Evolutionary conservation across 2,329 filamentous ascomycete species (phyloP).

Genomic region (Bipolaris sorokiniana): DNA sequence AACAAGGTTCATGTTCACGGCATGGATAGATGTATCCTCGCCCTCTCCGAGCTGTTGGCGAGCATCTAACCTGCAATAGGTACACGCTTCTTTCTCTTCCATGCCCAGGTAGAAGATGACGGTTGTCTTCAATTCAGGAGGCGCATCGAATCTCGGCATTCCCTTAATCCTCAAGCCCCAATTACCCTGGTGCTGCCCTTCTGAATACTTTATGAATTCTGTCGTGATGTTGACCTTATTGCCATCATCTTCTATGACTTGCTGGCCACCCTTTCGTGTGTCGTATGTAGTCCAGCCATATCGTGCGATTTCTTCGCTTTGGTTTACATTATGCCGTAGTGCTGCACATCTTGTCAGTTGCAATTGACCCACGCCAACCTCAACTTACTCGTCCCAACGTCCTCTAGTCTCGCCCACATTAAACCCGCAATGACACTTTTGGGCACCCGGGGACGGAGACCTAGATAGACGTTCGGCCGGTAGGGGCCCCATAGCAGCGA

Average conservation of each 20-base stretch:
- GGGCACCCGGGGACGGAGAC: conserved; percentile 78
- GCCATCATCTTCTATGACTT: conserved; percentile 84
- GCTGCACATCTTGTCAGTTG: conserved; percentile 41
- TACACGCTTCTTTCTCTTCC: conserved; percentile 69
- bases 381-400: conserved; percentile 73
- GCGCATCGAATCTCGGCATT: conserved; percentile 69
- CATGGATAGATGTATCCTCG: conserved; percentile 59
- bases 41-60: conserved; percentile 56
- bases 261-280: conserved; percentile 78
- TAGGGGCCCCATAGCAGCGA: conserved; percentile 96
- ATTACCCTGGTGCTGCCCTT: conserved; percentile 82
- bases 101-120: conserved; percentile 81
- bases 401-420: conserved; percentile 86
- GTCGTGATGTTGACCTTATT: conserved; percentile 90
- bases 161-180: conserved; percentile 90
- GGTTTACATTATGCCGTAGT: conserved; percentile 91
- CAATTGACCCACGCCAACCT: not conserved
- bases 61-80: conserved; percentile 58
- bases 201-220: conserved; percentile 87
- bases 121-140: conserved; percentile 71
- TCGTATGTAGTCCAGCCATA: conserved; percentile 99
- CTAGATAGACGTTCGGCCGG: conserved; percentile 90
- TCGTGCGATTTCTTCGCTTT: conserved; percentile 87
- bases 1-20: conserved; percentile 71
- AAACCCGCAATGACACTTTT: conserved; percentile 80